Percentiles rank a stretch among this genome's conserved stretches.
Evolutionary conservation across 208 protist species (phyloP).

Genomic region (Acanthamoeba castellanii): DNA sequence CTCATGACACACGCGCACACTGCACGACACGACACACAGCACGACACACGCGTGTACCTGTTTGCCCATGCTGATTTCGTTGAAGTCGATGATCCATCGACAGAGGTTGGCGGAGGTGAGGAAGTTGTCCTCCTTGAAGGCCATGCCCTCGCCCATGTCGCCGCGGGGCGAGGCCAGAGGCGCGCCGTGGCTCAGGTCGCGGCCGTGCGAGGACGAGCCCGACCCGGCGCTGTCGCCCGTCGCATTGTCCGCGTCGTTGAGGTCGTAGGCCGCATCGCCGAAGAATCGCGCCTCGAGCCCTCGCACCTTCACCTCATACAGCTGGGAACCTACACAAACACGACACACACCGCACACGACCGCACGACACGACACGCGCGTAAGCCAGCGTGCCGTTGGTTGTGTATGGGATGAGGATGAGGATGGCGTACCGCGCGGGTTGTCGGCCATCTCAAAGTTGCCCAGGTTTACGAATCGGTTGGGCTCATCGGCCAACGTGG

Average conservation of each 20-base stretch:
- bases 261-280: background rate
- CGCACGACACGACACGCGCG: no score
- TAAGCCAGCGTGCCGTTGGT: no score
- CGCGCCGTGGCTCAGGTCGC: background rate
- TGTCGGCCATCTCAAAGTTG: slow-evolving; percentile 63
- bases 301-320: slow-evolving; percentile 24
- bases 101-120: slow-evolving; percentile 62
- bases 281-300: slow-evolving; percentile 32
- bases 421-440: background rate
- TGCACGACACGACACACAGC: no score
- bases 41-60: background rate
- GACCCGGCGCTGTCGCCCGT: background rate
- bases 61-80: background rate
- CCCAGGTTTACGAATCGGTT: slow-evolving; percentile 22
- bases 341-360: background rate
- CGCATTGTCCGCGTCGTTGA: background rate
- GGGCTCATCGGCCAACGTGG: background rate
- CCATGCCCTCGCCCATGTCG: background rate
- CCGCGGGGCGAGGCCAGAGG: background rate
- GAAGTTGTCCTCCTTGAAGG: slow-evolving; percentile 68
- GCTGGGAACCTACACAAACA: background rate
- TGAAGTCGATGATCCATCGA: slow-evolving; percentile 56
- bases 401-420: background rate
- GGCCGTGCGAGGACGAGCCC: background rate
- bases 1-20: background rate